Conservation (phyloP, 768 basidiomycete genomes). For the Exsudoporus frostii region DNA sequence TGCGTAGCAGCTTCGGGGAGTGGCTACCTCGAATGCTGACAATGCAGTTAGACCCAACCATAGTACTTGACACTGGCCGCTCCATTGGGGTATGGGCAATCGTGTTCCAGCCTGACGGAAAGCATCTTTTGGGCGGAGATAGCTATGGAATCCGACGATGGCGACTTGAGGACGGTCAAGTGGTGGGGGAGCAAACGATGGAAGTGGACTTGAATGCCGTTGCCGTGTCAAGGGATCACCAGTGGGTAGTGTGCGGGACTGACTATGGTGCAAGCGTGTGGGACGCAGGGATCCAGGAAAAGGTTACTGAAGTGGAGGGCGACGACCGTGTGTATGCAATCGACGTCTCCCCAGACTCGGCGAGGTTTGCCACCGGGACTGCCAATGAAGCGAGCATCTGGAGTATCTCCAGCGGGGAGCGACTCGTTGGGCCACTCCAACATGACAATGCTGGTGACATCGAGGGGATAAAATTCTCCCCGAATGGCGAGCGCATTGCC, state of each 20-base stretch:
- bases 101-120: background rate
- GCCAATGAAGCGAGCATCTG: no score
- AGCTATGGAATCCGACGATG: background rate
- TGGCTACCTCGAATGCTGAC: background rate
- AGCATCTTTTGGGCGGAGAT: no score
- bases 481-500: no score
- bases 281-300: background rate
- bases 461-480: no score
- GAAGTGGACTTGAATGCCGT: background rate
- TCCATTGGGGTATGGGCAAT: background rate
- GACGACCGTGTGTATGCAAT: no score
- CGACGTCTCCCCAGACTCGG: no score
- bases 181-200: background rate
- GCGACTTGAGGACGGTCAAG: background rate
- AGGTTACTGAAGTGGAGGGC: no score
- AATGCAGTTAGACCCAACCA: background rate
- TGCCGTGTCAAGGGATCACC: background rate
- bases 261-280: background rate
- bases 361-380: no score
- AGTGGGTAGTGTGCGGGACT: background rate
- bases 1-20: background rate
- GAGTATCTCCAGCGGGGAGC: no score
- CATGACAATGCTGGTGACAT: fast-evolving
- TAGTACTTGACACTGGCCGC: background rate
- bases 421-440: no score